Evolutionary conservation across 768 basidiomycete species (phyloP).

Genomic region (Inosperma sp.): DNA sequence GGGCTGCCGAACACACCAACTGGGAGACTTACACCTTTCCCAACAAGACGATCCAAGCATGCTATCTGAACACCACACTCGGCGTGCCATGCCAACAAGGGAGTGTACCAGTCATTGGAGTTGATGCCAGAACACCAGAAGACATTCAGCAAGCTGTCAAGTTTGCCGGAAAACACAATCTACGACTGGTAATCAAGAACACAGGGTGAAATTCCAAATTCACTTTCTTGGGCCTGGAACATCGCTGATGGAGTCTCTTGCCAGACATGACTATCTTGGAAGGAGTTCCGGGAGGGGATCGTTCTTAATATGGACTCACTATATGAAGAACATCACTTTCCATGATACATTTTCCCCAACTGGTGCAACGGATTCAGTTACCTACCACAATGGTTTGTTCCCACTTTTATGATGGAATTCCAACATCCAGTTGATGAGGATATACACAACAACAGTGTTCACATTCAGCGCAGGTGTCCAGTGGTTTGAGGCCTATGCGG

Average conservation of each 20-base stretch:
- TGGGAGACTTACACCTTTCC: conserved; percentile 28
- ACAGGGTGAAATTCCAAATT: too few relatives aligned
- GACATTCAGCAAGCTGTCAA: conserved; percentile 39
- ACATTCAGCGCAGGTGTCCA: conserved; percentile 39
- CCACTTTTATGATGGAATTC: too few relatives aligned
- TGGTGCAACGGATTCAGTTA: conserved; percentile 23
- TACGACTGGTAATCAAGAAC: conserved; percentile 35
- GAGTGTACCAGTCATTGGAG: conserved; percentile 37
- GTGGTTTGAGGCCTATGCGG: conserved; percentile 40
- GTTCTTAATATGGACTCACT: conserved; percentile 36
- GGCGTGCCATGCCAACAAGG: conserved; percentile 41
- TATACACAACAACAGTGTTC: conserved; percentile 12
- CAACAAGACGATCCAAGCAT: conserved; percentile 47
- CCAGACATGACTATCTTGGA: neutral
- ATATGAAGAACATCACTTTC: conserved; percentile 31
- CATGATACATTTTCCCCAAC: conserved; percentile 25
- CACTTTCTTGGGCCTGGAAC: too few relatives aligned
- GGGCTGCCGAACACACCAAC: conserved; percentile 33
- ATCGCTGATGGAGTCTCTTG: too few relatives aligned
- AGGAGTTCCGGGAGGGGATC: conserved; percentile 27
- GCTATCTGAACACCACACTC: conserved; percentile 43
- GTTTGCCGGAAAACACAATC: conserved; percentile 34
- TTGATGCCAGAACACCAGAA: conserved; percentile 33
- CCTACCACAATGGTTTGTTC: conserved; percentile 12
- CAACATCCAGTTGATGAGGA: neutral